Evolutionary conservation across 2,329 filamentous ascomycete genomes (phyloP).

Genomic region (Apiospora hydei): DNA sequence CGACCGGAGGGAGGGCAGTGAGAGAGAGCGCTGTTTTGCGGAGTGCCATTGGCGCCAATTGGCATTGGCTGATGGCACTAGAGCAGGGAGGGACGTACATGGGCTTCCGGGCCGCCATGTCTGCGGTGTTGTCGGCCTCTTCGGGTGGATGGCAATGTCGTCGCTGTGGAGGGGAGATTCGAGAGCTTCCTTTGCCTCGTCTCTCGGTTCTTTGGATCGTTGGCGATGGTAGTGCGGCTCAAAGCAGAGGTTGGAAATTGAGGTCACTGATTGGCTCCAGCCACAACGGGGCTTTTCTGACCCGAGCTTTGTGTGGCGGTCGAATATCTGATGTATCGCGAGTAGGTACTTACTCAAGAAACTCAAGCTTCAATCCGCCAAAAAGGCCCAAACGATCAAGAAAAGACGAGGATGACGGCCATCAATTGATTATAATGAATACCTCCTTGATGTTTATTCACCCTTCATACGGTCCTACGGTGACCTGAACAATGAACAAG

Average conservation of each 20-base stretch:
- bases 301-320: conserved; percentile 27
- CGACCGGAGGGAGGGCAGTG: not conserved
- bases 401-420: no score
- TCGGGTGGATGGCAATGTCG: conserved; percentile 24
- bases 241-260: conserved; percentile 41
- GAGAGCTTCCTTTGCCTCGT: conserved; percentile 17
- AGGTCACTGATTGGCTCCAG: conserved; percentile 43
- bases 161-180: conserved; percentile 2
- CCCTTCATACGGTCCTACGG: no score
- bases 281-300: conserved; percentile 31
- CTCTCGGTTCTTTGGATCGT: conserved; percentile 12
- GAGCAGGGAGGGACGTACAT: conserved; percentile 51
- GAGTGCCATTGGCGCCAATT: not conserved
- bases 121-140: conserved; percentile 41
- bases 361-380: no score
- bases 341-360: not conserved
- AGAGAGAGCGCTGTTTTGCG: not conserved
- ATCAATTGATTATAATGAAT: not conserved
- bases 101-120: conserved; percentile 67
- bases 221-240: conserved; percentile 27
- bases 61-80: not conserved
- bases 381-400: no score
- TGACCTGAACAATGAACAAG: not conserved
- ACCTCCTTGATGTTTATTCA: not conserved
- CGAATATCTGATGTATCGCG: not conserved